These are phyloP conservation scores for Pythium graminicola DNA, from an alignment of 352 stramenopile genomes.

Conservation along the genomic window DNA sequence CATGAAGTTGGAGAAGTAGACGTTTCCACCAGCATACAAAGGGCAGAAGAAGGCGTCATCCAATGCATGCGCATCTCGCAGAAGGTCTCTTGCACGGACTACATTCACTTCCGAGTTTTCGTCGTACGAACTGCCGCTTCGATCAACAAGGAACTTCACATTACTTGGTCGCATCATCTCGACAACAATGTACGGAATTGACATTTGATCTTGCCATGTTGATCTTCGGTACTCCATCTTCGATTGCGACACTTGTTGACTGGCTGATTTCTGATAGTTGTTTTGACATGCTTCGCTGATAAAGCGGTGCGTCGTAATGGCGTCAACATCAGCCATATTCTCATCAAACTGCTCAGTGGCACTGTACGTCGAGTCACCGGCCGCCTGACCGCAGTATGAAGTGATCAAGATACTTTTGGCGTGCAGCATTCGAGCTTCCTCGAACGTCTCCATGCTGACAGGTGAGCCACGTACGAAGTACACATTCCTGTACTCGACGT, in stretches of 20 bases:
- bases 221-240: conserved; percentile 7
- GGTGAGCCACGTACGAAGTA: conserved; percentile 70
- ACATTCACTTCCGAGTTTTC: conserved; percentile 30
- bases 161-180: conserved; percentile 73
- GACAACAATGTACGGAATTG: conserved; percentile 48
- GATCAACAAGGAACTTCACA: conserved; percentile 62
- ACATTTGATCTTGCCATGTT: neutral
- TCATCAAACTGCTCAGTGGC: conserved; percentile 44
- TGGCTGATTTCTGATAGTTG: conserved; percentile 14
- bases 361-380: conserved; percentile 17
- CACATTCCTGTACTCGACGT: conserved; percentile 38
- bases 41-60: conserved; percentile 51
- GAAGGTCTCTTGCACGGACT: conserved; percentile 31
- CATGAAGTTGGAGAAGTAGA: conserved; percentile 71
- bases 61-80: conserved; percentile 50
- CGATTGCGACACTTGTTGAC: neutral
- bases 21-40: conserved; percentile 52
- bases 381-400: conserved; percentile 41
- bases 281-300: conserved; percentile 68
- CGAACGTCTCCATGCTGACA: conserved; percentile 51
- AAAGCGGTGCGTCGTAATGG: conserved; percentile 69
- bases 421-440: conserved; percentile 46
- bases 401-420: conserved; percentile 68
- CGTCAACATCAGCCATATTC: conserved; percentile 71
- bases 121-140: conserved; percentile 40